These are phyloP conservation scores for Globisporangium emineosum DNA, from an alignment of 352 stramenopile species.

Conservation along the genomic window DNA sequence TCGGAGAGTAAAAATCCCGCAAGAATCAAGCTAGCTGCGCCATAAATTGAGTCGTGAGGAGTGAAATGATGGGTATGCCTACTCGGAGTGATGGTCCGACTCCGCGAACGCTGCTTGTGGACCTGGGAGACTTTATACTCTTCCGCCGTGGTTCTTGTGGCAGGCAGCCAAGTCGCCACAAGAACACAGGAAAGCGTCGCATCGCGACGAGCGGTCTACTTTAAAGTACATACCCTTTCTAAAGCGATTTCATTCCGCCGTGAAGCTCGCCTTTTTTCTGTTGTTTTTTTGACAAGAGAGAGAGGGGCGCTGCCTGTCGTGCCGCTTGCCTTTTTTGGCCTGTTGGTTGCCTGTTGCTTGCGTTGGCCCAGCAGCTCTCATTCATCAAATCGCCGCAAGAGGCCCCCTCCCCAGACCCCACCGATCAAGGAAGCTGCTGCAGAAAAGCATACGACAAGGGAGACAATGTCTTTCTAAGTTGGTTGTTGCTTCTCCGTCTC, in stretches of 20 bases:
- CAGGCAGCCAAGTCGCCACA: background rate
- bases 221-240: background rate
- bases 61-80: constrained; percentile 22
- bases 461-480: constrained; percentile 91
- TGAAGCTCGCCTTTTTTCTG: background rate
- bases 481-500: constrained; percentile 54
- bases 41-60: constrained; percentile 11
- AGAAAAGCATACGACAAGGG: constrained; percentile 74
- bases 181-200: background rate
- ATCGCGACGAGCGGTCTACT: too few relatives aligned
- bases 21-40: background rate
- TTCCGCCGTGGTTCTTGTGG: constrained; percentile 20
- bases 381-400: constrained; percentile 71
- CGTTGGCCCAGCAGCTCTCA: constrained; percentile 18
- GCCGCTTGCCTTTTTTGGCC: background rate
- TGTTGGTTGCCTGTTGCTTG: background rate
- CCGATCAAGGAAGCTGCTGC: constrained; percentile 61
- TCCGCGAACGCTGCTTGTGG: background rate
- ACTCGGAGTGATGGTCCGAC: constrained; percentile 28
- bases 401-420: constrained; percentile 49
- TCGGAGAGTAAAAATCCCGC: constrained; percentile 11
- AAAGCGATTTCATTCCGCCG: constrained; percentile 7
- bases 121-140: constrained; percentile 17
- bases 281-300: background rate
- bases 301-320: constrained; percentile 1